Conservation (phyloP, 2,329 filamentous ascomycete genomes). For the Xylariaceae sp. region DNA sequence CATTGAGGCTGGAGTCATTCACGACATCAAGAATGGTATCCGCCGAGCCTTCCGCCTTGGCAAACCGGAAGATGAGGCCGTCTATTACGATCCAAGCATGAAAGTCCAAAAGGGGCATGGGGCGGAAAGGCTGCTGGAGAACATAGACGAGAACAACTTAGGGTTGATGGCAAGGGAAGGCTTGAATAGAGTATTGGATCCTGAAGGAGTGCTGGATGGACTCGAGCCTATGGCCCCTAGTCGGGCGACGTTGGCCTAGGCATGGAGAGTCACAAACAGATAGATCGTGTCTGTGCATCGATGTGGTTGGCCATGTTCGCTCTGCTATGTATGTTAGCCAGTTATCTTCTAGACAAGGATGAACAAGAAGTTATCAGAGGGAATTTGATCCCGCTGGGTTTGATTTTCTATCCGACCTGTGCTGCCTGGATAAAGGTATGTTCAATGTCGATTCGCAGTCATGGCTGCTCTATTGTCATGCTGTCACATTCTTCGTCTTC, state of each 20-base stretch:
- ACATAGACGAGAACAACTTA: not conserved
- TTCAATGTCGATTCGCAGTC: too few species aligned
- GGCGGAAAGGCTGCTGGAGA: not conserved
- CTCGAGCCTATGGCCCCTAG: not conserved
- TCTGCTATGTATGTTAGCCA: not conserved
- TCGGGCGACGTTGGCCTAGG: not conserved
- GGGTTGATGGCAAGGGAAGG: not conserved
- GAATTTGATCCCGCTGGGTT: not conserved
- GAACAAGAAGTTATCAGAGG: not conserved
- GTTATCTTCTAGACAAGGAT: not conserved
- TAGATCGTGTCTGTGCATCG: not conserved
- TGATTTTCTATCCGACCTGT: not conserved
- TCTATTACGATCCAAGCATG: not conserved
- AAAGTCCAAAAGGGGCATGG: not conserved
- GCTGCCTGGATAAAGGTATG: too few species aligned
- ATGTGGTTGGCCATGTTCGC: not conserved
- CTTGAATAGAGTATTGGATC: not conserved
- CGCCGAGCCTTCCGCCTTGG: not conserved
- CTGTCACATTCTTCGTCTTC: not conserved
- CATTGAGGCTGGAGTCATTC: not conserved
- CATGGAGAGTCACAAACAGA: not conserved
- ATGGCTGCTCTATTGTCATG: not conserved
- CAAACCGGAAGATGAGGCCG: not conserved
- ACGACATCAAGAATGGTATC: not conserved
- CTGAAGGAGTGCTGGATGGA: not conserved